Evolutionary conservation across 1,284 basidiomycete genomes (phyloP), one percentile per base, ranked within the genome.

Genomic region (Gomphus bonarii): DNA sequence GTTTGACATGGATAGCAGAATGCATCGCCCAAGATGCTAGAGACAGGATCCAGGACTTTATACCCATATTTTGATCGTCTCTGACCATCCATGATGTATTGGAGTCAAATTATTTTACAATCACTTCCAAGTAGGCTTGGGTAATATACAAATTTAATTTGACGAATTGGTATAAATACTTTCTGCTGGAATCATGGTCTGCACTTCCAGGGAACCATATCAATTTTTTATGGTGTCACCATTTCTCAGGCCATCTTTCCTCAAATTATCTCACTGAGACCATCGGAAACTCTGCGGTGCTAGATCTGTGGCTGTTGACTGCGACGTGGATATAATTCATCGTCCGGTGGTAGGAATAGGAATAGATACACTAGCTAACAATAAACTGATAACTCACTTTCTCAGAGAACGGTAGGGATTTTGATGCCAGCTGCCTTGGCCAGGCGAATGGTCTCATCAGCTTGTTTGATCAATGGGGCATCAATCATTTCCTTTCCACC

Each of bases 1-100:
- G 92, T 68, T 71, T 99, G 66, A 95, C 92, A 35, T 98, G 95
- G 95, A 95, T 97, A 70, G 91, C 93, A 57, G 94, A 97, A 75
- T 97, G 93, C 70, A 95, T 97, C 64, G 91, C 91, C 14, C 93
- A 97, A 74, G 88, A 95, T 72, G 92, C 92, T 55, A 83, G 85
- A 70, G 91, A 95, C 66, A 82, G 94, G 72, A 92, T 97, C 72
- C 85, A 92, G 66, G 91, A 95, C 71, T 94, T 87, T 72, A 92
- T 94, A 75, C 84, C 88, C 62, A 88, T 90, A 61, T 91, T 90
- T 67, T 88, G 70, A 73, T 64, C 80, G 18, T 10, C 28, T 50
- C 30, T 2, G 28, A 48, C 6, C 47, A 22, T 28, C 28, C 30
- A 16, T 5, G 6, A 28, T 31, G 30, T 31, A n/a, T 14, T 4